phyloP scores from a whole-genome alignment of 129 eudicot genomes.

The Smallanthus sonchifolius region DNA sequence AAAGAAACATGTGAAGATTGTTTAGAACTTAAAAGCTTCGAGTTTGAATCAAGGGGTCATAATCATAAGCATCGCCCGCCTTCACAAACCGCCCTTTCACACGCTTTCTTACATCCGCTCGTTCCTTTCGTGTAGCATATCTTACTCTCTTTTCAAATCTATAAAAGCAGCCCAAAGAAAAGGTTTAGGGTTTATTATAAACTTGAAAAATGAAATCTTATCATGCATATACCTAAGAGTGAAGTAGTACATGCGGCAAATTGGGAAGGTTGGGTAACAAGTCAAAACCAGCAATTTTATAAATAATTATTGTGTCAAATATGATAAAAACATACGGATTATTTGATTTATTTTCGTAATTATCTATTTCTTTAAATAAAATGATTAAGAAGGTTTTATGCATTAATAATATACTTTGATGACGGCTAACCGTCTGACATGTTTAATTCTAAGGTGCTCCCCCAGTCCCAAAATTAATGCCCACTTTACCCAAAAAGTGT shows the following conservation, averaged over 20 bases:
- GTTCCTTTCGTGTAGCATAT: conserved; percentile 65
- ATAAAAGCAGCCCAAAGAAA: neutral
- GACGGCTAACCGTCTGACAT: too few species aligned
- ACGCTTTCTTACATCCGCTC: conserved; percentile 71
- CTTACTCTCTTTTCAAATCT: conserved; percentile 61
- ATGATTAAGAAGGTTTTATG: too few species aligned
- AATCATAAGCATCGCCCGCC: conserved; percentile 71
- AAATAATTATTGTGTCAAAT: too few species aligned
- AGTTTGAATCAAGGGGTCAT: conserved; percentile 55
- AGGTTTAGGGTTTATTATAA: neutral
- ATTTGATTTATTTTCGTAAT: too few species aligned
- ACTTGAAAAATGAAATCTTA: neutral
- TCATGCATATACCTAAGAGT: neutral
- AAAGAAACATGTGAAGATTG: conserved; percentile 3
- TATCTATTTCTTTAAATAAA: too few species aligned
- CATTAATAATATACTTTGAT: too few species aligned
- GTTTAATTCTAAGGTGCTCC: too few species aligned
- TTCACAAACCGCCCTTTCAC: conserved; percentile 72
- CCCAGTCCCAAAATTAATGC: too few species aligned
- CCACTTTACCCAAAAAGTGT: too few species aligned
- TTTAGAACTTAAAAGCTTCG: conserved; percentile 34
- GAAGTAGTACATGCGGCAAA: neutral
- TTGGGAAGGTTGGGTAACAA: neutral
- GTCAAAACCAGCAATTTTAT: too few species aligned
- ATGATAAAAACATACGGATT: too few species aligned